Evolutionary conservation across 345 rosid genomes (phyloP).

Genomic region (Ailanthus altissimus): DNA sequence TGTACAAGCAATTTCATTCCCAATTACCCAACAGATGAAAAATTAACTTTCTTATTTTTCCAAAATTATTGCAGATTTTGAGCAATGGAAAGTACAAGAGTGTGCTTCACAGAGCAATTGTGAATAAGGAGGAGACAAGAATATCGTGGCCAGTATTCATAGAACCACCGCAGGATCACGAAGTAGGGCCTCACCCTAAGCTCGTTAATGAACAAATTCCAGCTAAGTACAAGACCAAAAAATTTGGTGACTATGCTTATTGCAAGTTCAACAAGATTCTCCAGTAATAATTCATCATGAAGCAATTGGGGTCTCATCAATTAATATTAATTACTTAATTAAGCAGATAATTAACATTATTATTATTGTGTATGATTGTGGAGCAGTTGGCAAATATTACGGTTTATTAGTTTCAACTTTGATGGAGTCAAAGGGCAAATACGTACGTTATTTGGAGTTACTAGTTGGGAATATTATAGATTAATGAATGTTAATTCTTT

Average conservation of each 20-base stretch:
- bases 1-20: too few relatives aligned
- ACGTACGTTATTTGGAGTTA: too few relatives aligned
- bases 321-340: too few relatives aligned
- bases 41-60: neutral
- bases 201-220: constrained; percentile 25
- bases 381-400: too few relatives aligned
- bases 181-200: constrained; percentile 31
- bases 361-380: too few relatives aligned
- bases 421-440: too few relatives aligned
- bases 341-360: too few relatives aligned
- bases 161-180: constrained; percentile 22
- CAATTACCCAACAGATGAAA: neutral
- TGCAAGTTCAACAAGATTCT: constrained; percentile 20
- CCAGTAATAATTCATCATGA: too few relatives aligned
- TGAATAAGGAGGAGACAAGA: constrained; percentile 26
- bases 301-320: too few relatives aligned
- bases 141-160: constrained; percentile 37
- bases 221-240: constrained; percentile 11
- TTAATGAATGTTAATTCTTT: too few relatives aligned
- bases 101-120: constrained; percentile 32
- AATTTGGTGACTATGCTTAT: neutral
- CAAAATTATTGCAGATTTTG: constrained; percentile 22
- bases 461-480: too few relatives aligned
- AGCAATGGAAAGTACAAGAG: constrained; percentile 38
- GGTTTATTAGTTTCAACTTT: too few relatives aligned